Evolutionary conservation across 2,329 filamentous ascomycete genomes (phyloP).

Genomic region (Colletotrichum sp.): DNA sequence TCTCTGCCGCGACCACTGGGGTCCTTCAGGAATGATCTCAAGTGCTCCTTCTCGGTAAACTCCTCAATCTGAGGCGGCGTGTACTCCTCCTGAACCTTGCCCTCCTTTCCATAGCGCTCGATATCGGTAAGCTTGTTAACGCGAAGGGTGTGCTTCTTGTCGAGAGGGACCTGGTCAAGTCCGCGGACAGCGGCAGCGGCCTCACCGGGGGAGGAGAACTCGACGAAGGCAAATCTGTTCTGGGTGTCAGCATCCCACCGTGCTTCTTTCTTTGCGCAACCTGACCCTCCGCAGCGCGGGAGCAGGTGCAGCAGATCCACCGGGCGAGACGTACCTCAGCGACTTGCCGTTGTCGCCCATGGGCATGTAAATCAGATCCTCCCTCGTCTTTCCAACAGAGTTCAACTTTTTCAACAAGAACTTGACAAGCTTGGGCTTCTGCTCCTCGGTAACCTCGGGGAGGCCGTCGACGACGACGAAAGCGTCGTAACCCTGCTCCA

Average conservation of each 20-base stretch:
- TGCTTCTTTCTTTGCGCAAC: not conserved
- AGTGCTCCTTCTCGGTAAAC: conserved; percentile 91
- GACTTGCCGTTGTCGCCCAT: conserved; percentile 87
- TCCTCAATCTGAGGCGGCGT: conserved; percentile 79
- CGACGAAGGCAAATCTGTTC: conserved; percentile 90
- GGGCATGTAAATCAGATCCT: conserved; percentile 93
- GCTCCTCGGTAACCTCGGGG: conserved; percentile 86
- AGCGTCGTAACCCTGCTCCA: conserved; percentile 94
- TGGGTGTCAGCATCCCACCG: conserved; percentile 4
- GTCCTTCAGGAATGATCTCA: conserved; percentile 92
- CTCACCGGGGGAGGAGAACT: conserved; percentile 90
- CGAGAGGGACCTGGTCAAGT: conserved; percentile 84
- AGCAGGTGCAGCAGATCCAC: conserved; percentile 1
- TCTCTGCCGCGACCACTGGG: conserved; percentile 80
- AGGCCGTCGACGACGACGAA: conserved; percentile 97
- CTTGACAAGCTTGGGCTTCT: conserved; percentile 93
- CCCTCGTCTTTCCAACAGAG: conserved; percentile 81
- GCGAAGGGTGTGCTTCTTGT: conserved; percentile 94
- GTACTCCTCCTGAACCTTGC: conserved; percentile 91
- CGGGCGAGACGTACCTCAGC: conserved; percentile 68
- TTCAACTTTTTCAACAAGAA: conserved; percentile 95
- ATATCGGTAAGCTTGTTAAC: conserved; percentile 99
- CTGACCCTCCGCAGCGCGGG: not conserved
- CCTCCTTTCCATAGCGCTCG: conserved; percentile 93
- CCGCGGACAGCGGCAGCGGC: conserved; percentile 88